Percentiles rank a stretch among this genome's conserved stretches.
Conservation (phyloP, 2,329 filamentous ascomycete genomes). For the Colletotrichum simmondsii region DNA sequence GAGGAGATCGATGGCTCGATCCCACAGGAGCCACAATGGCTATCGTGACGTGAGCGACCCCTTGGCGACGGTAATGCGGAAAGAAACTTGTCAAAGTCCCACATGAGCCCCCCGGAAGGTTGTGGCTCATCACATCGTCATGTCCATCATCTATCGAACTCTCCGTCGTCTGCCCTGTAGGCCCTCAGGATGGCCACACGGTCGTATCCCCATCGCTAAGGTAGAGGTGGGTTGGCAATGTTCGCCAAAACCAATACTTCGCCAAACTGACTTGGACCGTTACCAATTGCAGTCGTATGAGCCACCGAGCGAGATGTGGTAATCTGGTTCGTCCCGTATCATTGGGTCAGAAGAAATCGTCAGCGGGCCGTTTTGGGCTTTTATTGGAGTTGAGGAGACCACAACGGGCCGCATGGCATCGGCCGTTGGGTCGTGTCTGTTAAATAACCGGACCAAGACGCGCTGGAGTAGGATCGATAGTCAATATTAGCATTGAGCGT, state of each 20-base stretch:
- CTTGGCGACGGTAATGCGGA: conserved; percentile 18
- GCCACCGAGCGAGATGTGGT: neutral
- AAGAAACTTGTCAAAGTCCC: conserved; percentile 3
- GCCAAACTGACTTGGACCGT: conserved; percentile 19
- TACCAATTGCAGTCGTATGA: conserved; percentile 7
- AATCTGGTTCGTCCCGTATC: conserved; percentile 22
- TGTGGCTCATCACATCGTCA: conserved; percentile 12
- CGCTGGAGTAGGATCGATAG: neutral
- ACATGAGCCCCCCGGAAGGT: neutral
- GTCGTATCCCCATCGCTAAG: conserved; percentile 5
- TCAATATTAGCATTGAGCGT: neutral
- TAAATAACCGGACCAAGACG: neutral
- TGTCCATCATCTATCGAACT: conserved; percentile 16
- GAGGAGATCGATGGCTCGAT: neutral
- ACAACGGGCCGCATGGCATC: neutral
- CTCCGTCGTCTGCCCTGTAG: neutral
- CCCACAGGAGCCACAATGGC: conserved; percentile 5
- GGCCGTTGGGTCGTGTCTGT: neutral
- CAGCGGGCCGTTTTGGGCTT: conserved; percentile 7
- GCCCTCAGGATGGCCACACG: neutral
- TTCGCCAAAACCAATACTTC: conserved; percentile 21
- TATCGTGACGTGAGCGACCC: neutral
- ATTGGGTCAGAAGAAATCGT: conserved; percentile 16
- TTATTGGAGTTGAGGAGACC: conserved; percentile 18
- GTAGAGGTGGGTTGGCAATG: conserved; percentile 12